Evolutionary conservation across 768 basidiomycete genomes (phyloP).

Genomic region (Russula foetens): DNA sequence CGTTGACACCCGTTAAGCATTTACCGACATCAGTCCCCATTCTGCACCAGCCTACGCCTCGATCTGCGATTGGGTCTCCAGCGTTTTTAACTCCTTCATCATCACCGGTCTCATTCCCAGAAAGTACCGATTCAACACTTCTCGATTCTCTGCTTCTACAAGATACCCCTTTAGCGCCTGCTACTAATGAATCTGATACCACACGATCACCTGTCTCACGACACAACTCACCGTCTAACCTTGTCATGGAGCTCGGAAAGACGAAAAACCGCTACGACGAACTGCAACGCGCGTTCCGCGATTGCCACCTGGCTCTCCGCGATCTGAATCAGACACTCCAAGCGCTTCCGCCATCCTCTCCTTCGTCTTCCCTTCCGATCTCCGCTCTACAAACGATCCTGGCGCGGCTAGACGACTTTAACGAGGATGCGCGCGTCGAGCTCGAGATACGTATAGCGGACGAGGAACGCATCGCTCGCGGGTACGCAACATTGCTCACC

Average conservation of each 20-base stretch:
- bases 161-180: constrained; percentile 2
- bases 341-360: constrained; percentile 16
- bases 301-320: constrained; percentile 61
- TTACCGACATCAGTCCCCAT: neutral
- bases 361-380: constrained; percentile 12
- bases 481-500: constrained; percentile 60
- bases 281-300: constrained; percentile 55
- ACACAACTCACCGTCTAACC: constrained; percentile 20
- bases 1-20: neutral
- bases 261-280: constrained; percentile 50
- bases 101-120: neutral
- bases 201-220: neutral
- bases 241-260: constrained; percentile 39
- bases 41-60: constrained; percentile 6
- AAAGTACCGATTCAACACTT: neutral
- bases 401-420: constrained; percentile 60
- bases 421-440: constrained; percentile 75
- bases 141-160: neutral
- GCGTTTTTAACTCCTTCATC: constrained; percentile 4
- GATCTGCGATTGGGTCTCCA: constrained; percentile 3
- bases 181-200: constrained; percentile 1
- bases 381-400: constrained; percentile 43
- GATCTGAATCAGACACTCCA: constrained; percentile 38
- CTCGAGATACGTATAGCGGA: constrained; percentile 73
- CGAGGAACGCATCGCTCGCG: constrained; percentile 53